Conservation (phyloP, 1,284 basidiomycete genomes). For the Schizopora paradoxa region DNA sequence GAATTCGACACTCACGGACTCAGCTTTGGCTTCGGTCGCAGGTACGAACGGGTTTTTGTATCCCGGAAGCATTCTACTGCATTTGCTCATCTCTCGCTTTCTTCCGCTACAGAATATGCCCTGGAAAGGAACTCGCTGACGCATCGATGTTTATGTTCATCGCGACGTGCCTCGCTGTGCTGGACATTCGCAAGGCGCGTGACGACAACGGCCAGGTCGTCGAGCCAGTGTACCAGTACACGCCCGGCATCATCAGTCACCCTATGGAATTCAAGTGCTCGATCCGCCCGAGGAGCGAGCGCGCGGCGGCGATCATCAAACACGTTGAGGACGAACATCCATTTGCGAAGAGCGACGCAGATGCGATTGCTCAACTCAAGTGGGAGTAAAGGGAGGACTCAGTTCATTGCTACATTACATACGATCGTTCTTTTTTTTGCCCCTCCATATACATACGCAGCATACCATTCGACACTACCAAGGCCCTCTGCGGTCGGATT, state of each 20-base stretch:
- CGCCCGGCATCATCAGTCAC: conserved; percentile 11
- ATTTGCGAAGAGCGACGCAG: background rate
- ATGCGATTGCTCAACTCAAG: conserved; percentile 5
- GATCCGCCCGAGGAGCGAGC: background rate
- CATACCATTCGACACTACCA: no score
- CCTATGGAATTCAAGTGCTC: background rate
- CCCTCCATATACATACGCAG: no score
- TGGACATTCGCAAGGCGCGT: conserved; percentile 5
- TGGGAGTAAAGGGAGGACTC: no score
- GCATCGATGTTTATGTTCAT: conserved; percentile 19
- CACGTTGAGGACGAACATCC: background rate
- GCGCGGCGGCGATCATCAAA: background rate
- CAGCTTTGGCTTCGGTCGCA: conserved; percentile 15
- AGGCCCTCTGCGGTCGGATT: no score
- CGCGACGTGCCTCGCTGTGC: conserved; percentile 9
- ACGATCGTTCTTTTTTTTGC: no score
- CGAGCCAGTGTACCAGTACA: background rate
- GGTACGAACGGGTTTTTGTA: no score
- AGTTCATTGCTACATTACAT: no score
- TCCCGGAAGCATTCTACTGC: no score
- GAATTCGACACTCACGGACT: conserved; percentile 11
- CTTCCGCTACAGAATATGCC: no score
- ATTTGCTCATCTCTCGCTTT: no score
- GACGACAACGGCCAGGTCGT: background rate
- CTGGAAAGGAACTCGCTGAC: conserved; percentile 18